Base-by-base conservation (phyloP, 345 rosid genomes). In the Lumnitzera racemosa region DNA sequence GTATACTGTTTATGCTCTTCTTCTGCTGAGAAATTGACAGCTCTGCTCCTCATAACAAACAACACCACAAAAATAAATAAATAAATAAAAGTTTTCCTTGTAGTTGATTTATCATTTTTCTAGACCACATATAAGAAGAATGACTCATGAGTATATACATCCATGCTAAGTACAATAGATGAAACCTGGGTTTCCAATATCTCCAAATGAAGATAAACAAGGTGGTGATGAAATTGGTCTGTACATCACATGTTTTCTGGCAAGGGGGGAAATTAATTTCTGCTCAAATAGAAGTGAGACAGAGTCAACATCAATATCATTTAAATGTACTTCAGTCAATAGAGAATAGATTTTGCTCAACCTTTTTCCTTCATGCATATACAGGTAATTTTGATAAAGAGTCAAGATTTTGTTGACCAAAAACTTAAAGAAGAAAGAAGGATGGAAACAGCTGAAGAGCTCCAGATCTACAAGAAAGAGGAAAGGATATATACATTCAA, bases 221-320 rank as follows among this genome's bases (percentile, higher is more conserved):
- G 95, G 95, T 36, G 92, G 88, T n/a, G 95, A 86, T 61, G 74
- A 74, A 51, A 86, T 43, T 59, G 89, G 75, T 27, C 69, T 55
- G 46, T 57, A 79, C 0, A 74, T 50, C 62, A 86, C 83, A 12
- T 52, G 67, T 53, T 69, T 76, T 64, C 75, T 68, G 49, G 66
- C 77, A 71, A 91, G 69, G 62, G 78, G 87, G 60, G 73, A 69
- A 58, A 77, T 60, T 58, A 89, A 59, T 59, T 65, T 84, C 98
- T 91, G 74, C 66, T 64, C 57, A 51, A 55, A 27, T 46, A 55
- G 52, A 49, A 24, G 17, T 8, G 2, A 10, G 0, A 4, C 20
- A 24, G 2, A 46, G n/a, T 31, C 23, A 47, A 16, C 11, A 2
- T 14, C 13, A 50, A 8, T 47, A 5, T 56, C 53, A 25, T 13